These are phyloP conservation scores for Neotropicomus parvogracilis DNA, from an alignment of 1,284 basidiomycete genomes.

Conservation along the genomic window DNA sequence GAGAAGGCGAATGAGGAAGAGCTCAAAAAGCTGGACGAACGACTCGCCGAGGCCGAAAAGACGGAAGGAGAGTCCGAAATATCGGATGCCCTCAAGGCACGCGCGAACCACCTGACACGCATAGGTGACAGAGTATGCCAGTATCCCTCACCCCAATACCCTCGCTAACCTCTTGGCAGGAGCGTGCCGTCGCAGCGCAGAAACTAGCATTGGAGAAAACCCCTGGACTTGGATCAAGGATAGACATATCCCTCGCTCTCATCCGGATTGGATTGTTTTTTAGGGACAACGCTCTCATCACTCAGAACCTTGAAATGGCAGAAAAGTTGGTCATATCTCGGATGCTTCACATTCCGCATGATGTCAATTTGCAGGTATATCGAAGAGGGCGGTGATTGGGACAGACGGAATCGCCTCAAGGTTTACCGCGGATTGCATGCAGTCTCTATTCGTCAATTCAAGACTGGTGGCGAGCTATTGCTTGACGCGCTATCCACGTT, in stretches of 20 bases:
- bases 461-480: conserved; percentile 70
- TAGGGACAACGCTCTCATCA: conserved; percentile 75
- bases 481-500: conserved; percentile 93
- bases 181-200: conserved; percentile 75
- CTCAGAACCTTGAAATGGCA: conserved; percentile 73
- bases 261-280: conserved; percentile 93
- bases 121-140: conserved; percentile 86
- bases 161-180: conserved; percentile 40
- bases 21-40: conserved; percentile 74
- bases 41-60: conserved; percentile 84
- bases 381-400: conserved; percentile 98
- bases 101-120: conserved; percentile 82
- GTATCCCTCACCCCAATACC: no score
- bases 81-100: conserved; percentile 76
- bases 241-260: conserved; percentile 89
- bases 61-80: conserved; percentile 94
- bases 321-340: conserved; percentile 56
- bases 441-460: conserved; percentile 83
- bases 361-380: conserved; percentile 59
- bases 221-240: conserved; percentile 87
- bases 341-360: neutral
- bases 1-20: conserved; percentile 75
- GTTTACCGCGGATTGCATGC: conserved; percentile 90
- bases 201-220: conserved; percentile 89
- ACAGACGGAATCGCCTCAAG: conserved; percentile 92